Percentiles rank a stretch among this genome's conserved stretches.
Conservation (phyloP, 495 filamentous ascomycete species). For the Penicillium lagena region DNA sequence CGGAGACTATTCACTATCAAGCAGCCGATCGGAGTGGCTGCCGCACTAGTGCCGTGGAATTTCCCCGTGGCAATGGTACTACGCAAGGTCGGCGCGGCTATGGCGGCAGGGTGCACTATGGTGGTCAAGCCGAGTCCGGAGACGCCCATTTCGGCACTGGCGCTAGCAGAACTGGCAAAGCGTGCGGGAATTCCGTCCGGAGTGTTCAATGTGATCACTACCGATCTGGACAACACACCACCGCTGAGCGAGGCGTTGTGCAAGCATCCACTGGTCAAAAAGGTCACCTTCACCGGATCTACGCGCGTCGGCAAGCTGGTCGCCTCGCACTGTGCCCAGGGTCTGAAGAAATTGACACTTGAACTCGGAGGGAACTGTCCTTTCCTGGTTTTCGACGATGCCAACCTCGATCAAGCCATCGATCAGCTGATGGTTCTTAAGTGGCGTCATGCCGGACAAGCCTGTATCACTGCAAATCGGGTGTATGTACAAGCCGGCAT, state of each 20-base stretch:
- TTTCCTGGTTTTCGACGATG: slow-evolving; percentile 69
- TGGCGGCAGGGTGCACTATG: slow-evolving; percentile 69
- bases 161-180: slow-evolving; percentile 45
- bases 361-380: slow-evolving; percentile 74
- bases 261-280: slow-evolving; percentile 56
- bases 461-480: slow-evolving; percentile 68
- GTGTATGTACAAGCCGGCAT: slow-evolving; percentile 60
- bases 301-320: slow-evolving; percentile 59
- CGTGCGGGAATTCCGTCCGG: slow-evolving; percentile 51
- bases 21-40: slow-evolving; percentile 61
- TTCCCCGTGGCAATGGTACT: slow-evolving; percentile 60
- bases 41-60: slow-evolving; percentile 64
- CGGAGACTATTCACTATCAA: slow-evolving; percentile 65
- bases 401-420: slow-evolving; percentile 57
- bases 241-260: slow-evolving; percentile 59
- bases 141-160: slow-evolving; percentile 48
- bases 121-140: slow-evolving; percentile 57
- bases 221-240: slow-evolving; percentile 56
- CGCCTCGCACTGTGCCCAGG: slow-evolving; percentile 50
- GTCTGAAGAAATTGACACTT: slow-evolving; percentile 65
- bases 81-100: slow-evolving; percentile 60
- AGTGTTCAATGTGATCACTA: slow-evolving; percentile 51
- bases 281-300: slow-evolving; percentile 70
- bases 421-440: slow-evolving; percentile 55
- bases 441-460: slow-evolving; percentile 65